These are phyloP conservation scores for Ophiocordyceps camponoti-saundersi DNA, from an alignment of 2,329 filamentous ascomycete genomes.

Conservation along the genomic window DNA sequence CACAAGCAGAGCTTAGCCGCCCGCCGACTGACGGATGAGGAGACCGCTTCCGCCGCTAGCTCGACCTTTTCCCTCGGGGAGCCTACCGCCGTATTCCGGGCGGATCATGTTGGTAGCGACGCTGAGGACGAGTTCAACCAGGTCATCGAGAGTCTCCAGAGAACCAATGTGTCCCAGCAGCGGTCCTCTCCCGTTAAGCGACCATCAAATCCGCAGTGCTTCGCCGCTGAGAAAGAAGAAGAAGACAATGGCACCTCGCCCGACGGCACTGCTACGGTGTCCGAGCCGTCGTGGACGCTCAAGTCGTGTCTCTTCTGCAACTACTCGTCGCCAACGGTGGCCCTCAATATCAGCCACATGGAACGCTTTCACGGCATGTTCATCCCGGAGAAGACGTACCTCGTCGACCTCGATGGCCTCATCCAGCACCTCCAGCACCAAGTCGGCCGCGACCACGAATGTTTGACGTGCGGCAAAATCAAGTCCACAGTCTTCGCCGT, in stretches of 20 bases:
- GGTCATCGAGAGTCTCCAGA: conserved; percentile 62
- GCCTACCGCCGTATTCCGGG: conserved; percentile 35
- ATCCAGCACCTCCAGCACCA: conserved; percentile 64
- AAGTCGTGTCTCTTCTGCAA: conserved; percentile 80
- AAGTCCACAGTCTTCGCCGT: conserved; percentile 64
- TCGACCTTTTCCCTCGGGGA: conserved; percentile 85
- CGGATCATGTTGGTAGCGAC: conserved; percentile 40
- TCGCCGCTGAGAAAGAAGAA: conserved; percentile 15
- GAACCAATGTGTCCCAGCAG: conserved; percentile 46
- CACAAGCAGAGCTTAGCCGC: conserved; percentile 49
- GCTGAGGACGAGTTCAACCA: conserved; percentile 60
- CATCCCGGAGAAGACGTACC: conserved; percentile 73
- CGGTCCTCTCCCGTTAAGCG: conserved; percentile 34
- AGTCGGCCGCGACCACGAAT: conserved; percentile 66
- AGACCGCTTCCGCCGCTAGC: conserved; percentile 69
- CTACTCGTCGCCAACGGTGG: conserved; percentile 56
- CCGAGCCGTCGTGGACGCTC: conserved; percentile 23
- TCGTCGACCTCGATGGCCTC: conserved; percentile 69
- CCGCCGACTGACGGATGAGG: conserved; percentile 36
- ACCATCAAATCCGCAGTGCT: conserved; percentile 32
- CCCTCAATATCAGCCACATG: conserved; percentile 80
- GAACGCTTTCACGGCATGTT: conserved; percentile 88
- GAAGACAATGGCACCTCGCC: conserved; percentile 24
- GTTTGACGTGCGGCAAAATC: conserved; percentile 72
- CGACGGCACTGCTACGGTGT: conserved; percentile 23